Evolutionary conservation across 306 rosid genomes (phyloP).

Genomic region (Coriaria nepalensis): DNA sequence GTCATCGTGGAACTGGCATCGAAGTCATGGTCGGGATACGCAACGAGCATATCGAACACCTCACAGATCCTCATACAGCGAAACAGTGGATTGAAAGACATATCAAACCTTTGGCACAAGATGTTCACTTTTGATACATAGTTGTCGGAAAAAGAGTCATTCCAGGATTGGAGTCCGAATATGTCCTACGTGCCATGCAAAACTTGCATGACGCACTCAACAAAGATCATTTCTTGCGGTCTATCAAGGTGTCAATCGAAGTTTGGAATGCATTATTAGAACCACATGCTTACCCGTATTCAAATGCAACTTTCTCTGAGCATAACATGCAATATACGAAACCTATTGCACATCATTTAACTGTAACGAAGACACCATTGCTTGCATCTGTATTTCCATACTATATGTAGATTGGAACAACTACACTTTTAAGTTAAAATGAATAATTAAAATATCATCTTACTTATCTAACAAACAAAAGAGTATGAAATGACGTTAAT

Average conservation of each 20-base stretch:
- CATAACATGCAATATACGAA: neutral
- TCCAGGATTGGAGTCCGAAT: neutral
- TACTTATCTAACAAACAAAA: too few species aligned
- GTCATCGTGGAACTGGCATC: neutral
- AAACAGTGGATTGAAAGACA: neutral
- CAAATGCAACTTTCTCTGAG: neutral
- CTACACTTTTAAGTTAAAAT: too few species aligned
- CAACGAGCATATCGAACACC: neutral
- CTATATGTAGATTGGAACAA: too few species aligned
- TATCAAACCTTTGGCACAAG: neutral
- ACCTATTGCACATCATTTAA: neutral
- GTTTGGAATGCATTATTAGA: neutral
- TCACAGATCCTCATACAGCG: neutral
- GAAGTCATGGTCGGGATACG: neutral
- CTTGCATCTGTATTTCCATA: neutral
- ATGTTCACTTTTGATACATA: neutral
- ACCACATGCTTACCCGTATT: neutral
- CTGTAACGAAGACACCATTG: neutral
- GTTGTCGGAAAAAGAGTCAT: neutral
- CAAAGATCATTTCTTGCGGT: neutral
- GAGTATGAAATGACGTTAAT: too few species aligned
- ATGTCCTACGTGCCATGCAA: neutral
- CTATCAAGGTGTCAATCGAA: neutral
- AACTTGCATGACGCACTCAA: neutral
- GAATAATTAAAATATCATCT: too few species aligned